phyloP scores from a whole-genome alignment of 352 stramenopile species.

The Phytophthora meadii region DNA sequence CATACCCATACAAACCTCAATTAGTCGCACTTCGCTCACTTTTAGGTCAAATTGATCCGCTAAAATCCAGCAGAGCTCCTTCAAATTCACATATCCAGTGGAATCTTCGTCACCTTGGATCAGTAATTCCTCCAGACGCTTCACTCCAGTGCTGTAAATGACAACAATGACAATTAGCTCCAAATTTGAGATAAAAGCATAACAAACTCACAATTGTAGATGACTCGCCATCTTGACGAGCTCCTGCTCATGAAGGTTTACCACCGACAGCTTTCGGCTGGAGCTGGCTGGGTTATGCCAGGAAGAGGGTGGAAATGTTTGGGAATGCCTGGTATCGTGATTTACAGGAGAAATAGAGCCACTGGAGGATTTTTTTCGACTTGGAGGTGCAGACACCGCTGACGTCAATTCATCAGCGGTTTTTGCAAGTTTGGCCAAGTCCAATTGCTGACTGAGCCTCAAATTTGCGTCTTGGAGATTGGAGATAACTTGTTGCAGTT shows the following conservation, averaged over 20 bases:
- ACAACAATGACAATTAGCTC: neutral
- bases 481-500: slow-evolving; percentile 49
- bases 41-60: slow-evolving; percentile 40
- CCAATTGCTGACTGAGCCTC: slow-evolving; percentile 48
- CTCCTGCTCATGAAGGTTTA: slow-evolving; percentile 55
- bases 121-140: slow-evolving; percentile 50
- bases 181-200: no score
- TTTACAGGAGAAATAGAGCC: slow-evolving; percentile 17
- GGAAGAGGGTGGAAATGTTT: slow-evolving; percentile 1
- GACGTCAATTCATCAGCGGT: neutral
- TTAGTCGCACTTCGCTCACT: slow-evolving; percentile 43
- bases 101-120: slow-evolving; percentile 22
- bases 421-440: slow-evolving; percentile 11
- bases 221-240: slow-evolving; percentile 52
- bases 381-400: neutral
- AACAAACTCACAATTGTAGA: slow-evolving; percentile 49
- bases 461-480: slow-evolving; percentile 53
- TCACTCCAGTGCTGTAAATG: slow-evolving; percentile 42
- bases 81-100: slow-evolving; percentile 60
- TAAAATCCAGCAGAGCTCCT: slow-evolving; percentile 57
- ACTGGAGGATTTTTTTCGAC: slow-evolving; percentile 11
- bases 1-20: slow-evolving; percentile 71
- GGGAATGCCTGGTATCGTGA: slow-evolving; percentile 1
- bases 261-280: neutral
- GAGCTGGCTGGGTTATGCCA: neutral